Conservation (phyloP, 2,329 filamentous ascomycete genomes). For the Trichoderma hamatum region DNA sequence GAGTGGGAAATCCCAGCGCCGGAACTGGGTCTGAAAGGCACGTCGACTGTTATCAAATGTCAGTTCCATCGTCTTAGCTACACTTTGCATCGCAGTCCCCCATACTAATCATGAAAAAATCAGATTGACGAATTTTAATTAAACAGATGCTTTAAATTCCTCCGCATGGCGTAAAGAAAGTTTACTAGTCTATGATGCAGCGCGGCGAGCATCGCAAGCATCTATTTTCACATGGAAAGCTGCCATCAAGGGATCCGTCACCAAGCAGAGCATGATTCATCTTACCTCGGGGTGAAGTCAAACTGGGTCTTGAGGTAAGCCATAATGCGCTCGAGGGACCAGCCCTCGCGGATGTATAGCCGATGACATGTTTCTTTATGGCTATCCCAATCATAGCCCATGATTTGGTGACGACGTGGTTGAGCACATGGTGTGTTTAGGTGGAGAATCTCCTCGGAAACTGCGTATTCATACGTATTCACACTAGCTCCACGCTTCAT, state of each 20-base stretch:
- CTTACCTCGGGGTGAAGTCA: slow-evolving; percentile 72
- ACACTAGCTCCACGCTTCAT: background rate
- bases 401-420: slow-evolving; percentile 35
- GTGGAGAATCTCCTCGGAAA: background rate
- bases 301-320: slow-evolving; percentile 66
- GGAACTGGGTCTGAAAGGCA: slow-evolving; percentile 75
- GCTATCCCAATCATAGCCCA: slow-evolving; percentile 53
- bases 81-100: background rate
- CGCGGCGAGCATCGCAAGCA: background rate
- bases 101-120: background rate
- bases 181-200: background rate
- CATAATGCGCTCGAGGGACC: slow-evolving; percentile 74
- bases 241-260: background rate
- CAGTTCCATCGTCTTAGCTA: slow-evolving; percentile 23
- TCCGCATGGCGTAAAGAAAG: background rate
- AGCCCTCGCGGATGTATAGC: slow-evolving; percentile 77
- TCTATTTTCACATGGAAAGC: background rate
- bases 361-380: slow-evolving; percentile 51
- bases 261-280: slow-evolving; percentile 35
- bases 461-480: too few relatives aligned
- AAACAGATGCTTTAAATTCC: background rate
- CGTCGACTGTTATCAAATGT: slow-evolving; percentile 62
- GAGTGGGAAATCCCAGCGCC: slow-evolving; percentile 76
- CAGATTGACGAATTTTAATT: background rate
- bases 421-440: slow-evolving; percentile 2